Conservation (phyloP, 306 rosid genomes). For the Hylodesmum podocarpum region DNA sequence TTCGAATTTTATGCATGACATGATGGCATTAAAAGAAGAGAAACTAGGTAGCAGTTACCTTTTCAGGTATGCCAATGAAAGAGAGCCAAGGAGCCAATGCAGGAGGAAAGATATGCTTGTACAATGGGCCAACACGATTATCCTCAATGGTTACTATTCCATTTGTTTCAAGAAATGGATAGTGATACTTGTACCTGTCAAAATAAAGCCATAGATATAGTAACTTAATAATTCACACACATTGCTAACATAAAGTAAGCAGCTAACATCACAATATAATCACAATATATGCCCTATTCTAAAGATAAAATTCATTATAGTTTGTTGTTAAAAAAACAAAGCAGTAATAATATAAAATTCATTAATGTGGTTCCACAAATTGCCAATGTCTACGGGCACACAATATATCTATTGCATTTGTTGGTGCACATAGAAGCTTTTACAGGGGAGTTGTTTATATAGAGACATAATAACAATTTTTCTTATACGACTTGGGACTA, state of each 20-base stretch:
- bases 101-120: slow-evolving; percentile 42
- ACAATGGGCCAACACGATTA: slow-evolving; percentile 38
- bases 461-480: too few relatives aligned
- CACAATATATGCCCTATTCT: background rate
- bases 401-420: too few relatives aligned
- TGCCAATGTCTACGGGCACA: too few relatives aligned
- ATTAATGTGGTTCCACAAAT: too few relatives aligned
- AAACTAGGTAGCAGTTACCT: slow-evolving; percentile 11
- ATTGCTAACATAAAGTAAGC: background rate
- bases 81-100: slow-evolving; percentile 40
- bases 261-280: background rate
- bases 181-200: slow-evolving; percentile 37
- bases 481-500: too few relatives aligned
- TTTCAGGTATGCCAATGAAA: slow-evolving; percentile 30
- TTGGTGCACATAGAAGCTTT: too few relatives aligned
- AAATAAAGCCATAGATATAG: background rate
- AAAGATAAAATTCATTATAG: background rate
- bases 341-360: too few relatives aligned
- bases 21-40: background rate
- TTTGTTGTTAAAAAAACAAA: too few relatives aligned
- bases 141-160: slow-evolving; percentile 32
- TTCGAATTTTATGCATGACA: background rate
- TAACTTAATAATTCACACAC: background rate
- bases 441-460: too few relatives aligned
- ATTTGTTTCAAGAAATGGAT: slow-evolving; percentile 38